Base-by-base conservation (phyloP, 306 rosid species). In the Prunus padus region DNA sequence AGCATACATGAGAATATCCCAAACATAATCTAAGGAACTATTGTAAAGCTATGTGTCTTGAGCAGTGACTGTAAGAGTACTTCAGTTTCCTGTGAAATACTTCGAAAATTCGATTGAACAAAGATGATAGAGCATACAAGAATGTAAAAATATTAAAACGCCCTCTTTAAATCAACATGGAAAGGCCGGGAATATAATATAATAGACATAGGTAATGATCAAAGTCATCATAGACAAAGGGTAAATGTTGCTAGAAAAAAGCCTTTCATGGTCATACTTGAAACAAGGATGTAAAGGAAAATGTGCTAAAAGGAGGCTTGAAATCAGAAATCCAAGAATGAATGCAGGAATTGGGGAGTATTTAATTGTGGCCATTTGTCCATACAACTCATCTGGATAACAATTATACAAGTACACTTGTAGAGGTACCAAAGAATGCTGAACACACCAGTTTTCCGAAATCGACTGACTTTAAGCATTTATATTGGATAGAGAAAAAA, bases 311-410 rank as follows among this genome's bases (percentile, higher is more conserved):
- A 73, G 19, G n/a, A 19, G 49, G 8, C 8, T 25, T 44, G 55
- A 44, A 31, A 28, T 19, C 67, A 44, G 19, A 73, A 45, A 45
- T 42, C 57, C 57, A 60, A 22, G 42, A 46, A 59, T 14, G 1
- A 33, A 16, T 20, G 68, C 26, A 16, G 54, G 55, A 65, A 54
- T 51, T 52, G 70, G 47, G 11, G 4, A 13, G 45, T 71, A 45
- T 57, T 22, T 67, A 71, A 33, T 30, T 20, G 42, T 30, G 16
- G 40, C 69, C 45, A 57, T 23, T 65, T 28, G 59, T 20, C 31
- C 71, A 52, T 22, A 30, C 42, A 80, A 63, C 42, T 75, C 63
- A 22, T 76, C 49, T 26, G 73, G 72, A 16, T 80, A 31, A 63
- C 40, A 69, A 22, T 37, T 12, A 19, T 7, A 37, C 20, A 66